Evolutionary conservation across 352 stramenopile species (phyloP).

Genomic region (Aphanomyces cochlioides): DNA sequence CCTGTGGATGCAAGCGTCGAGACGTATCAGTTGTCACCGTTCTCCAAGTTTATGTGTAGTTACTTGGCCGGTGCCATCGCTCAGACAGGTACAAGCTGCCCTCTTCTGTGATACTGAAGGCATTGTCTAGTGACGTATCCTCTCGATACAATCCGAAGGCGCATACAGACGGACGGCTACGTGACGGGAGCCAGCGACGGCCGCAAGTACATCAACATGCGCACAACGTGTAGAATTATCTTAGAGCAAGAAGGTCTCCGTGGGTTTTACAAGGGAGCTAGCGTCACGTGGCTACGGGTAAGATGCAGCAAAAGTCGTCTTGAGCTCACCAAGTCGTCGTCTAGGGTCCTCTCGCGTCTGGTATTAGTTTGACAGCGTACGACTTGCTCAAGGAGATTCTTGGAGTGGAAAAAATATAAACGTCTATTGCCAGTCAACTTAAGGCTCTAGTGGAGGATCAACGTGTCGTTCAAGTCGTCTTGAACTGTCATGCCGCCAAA

Average conservation of each 20-base stretch:
- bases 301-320: constrained; percentile 22
- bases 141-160: constrained; percentile 78
- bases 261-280: constrained; percentile 83
- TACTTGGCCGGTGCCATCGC: constrained; percentile 82
- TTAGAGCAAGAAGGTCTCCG: constrained; percentile 69
- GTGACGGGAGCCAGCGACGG: constrained; percentile 43
- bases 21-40: constrained; percentile 32
- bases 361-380: constrained; percentile 84
- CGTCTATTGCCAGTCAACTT: not conserved
- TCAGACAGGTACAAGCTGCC: constrained; percentile 57
- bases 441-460: not conserved
- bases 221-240: constrained; percentile 65
- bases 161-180: constrained; percentile 81
- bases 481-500: constrained; percentile 27
- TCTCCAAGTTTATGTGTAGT: constrained; percentile 80
- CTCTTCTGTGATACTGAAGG: not conserved
- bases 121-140: constrained; percentile 64
- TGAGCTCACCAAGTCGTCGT: not conserved
- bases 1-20: constrained; percentile 1
- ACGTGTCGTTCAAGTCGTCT: constrained; percentile 24
- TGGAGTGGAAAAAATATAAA: constrained; percentile 58
- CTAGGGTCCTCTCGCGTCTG: constrained; percentile 77
- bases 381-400: constrained; percentile 85
- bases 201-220: constrained; percentile 64
- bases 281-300: constrained; percentile 84